These are phyloP conservation scores for Pleurotus eryngii DNA, from an alignment of 768 basidiomycete genomes.

Conservation along the genomic window DNA sequence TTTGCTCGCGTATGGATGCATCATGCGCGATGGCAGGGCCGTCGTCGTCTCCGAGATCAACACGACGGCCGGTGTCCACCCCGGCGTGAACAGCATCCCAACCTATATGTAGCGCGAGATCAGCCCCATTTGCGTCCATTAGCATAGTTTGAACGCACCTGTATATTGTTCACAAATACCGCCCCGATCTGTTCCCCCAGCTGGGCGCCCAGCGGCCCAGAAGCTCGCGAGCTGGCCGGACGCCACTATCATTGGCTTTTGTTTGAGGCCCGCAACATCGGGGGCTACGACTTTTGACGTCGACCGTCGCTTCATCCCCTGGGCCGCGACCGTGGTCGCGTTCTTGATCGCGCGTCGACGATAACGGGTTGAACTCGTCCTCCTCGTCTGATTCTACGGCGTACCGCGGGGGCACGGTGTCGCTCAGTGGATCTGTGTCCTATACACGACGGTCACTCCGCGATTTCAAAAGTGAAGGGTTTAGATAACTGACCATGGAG, in stretches of 20 bases:
- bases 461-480: no score
- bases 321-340: conserved; percentile 13
- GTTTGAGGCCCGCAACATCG: conserved; percentile 14
- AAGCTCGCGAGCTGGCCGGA: conserved; percentile 41
- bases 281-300: conserved; percentile 38
- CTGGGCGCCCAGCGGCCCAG: conserved; percentile 51
- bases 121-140: no score
- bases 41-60: conserved; percentile 52
- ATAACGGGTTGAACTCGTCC: conserved; percentile 53
- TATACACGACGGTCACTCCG: conserved; percentile 12
- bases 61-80: conserved; percentile 43
- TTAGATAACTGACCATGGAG: no score
- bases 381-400: conserved; percentile 69
- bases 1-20: conserved; percentile 43
- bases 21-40: conserved; percentile 46
- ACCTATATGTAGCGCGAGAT: conserved; percentile 29
- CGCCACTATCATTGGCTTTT: conserved; percentile 37
- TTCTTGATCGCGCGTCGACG: conserved; percentile 10
- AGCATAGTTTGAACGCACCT: conserved; percentile 27
- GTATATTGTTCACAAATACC: conserved; percentile 40
- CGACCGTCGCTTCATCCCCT: background rate
- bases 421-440: conserved; percentile 56
- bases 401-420: conserved; percentile 55
- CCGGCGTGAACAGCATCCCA: conserved; percentile 46
- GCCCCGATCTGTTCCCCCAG: conserved; percentile 51